Percentiles rank a stretch among this genome's conserved stretches.
These are phyloP conservation scores for Tulasnella sp. DNA, from an alignment of 768 basidiomycete genomes.

Conservation along the genomic window DNA sequence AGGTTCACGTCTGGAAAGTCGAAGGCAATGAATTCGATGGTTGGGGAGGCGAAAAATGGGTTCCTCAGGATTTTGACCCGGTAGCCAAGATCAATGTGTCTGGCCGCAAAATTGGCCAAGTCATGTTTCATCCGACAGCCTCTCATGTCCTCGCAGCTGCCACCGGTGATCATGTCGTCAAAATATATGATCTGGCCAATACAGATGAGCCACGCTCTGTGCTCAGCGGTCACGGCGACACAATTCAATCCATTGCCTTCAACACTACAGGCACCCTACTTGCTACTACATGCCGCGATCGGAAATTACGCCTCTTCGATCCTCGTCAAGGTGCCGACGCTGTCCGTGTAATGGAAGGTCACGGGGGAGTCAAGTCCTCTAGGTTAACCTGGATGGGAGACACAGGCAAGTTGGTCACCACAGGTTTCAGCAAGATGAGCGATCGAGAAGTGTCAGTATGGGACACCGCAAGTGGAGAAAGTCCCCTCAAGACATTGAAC, in stretches of 20 bases:
- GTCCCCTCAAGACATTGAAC: conserved; percentile 62
- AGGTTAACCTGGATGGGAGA: conserved; percentile 90
- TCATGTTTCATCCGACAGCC: conserved; percentile 90
- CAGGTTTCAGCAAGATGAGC: conserved; percentile 95
- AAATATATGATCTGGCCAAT: conserved; percentile 85
- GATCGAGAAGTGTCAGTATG: conserved; percentile 88
- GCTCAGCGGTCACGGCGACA: conserved; percentile 75
- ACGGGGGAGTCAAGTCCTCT: conserved; percentile 89
- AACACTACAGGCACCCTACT: conserved; percentile 75
- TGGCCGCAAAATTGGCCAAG: conserved; percentile 87
- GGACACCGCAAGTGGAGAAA: conserved; percentile 75
- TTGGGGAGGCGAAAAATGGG: conserved; percentile 83
- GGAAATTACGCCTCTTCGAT: conserved; percentile 89
- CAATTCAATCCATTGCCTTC: conserved; percentile 81
- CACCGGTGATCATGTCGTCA: conserved; percentile 80
- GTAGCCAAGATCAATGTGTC: conserved; percentile 74
- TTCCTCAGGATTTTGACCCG: conserved; percentile 77
- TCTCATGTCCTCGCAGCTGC: conserved; percentile 74
- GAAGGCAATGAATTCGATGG: conserved; percentile 68
- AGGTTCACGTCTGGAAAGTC: conserved; percentile 88
- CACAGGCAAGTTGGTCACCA: conserved; percentile 82
- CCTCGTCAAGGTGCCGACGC: conserved; percentile 78
- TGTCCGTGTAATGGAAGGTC: conserved; percentile 77
- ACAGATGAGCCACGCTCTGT: conserved; percentile 60
- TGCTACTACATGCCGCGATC: conserved; percentile 88